These are phyloP conservation scores for Microascus cirrosus DNA, from an alignment of 2,329 filamentous ascomycete species.

Conservation along the genomic window DNA sequence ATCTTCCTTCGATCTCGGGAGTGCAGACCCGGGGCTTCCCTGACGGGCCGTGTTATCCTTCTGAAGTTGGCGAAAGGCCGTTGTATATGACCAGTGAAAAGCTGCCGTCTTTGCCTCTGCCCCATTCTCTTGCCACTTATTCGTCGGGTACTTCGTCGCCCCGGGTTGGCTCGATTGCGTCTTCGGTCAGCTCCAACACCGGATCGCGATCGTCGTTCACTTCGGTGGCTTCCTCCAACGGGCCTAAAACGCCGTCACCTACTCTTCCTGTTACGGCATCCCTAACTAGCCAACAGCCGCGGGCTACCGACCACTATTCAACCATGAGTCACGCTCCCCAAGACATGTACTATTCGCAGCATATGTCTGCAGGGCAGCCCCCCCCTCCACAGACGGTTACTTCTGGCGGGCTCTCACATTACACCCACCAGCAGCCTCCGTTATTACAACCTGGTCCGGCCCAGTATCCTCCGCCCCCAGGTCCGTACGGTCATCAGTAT, in stretches of 20 bases:
- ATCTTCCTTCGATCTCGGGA: constrained; percentile 79
- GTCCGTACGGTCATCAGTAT: constrained; percentile 53
- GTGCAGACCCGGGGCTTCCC: constrained; percentile 68
- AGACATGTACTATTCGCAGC: constrained; percentile 78
- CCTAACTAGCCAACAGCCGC: constrained; percentile 24
- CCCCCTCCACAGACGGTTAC: constrained; percentile 68
- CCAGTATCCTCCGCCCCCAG: constrained; percentile 52
- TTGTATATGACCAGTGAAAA: constrained; percentile 59
- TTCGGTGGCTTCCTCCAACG: constrained; percentile 45
- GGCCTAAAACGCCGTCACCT: constrained; percentile 69
- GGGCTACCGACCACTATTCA: constrained; percentile 31
- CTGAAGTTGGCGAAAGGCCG: constrained; percentile 17
- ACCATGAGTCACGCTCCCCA: constrained; percentile 71
- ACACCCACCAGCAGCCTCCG: constrained; percentile 67
- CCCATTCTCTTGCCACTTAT: constrained; percentile 57
- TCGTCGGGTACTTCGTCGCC: constrained; percentile 65
- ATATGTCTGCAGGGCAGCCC: constrained; percentile 68
- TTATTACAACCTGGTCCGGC: constrained; percentile 61
- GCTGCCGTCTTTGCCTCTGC: constrained; percentile 59
- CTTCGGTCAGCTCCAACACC: constrained; percentile 36
- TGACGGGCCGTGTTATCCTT: constrained; percentile 50
- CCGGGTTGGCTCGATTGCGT: constrained; percentile 58
- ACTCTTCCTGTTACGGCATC: constrained; percentile 42
- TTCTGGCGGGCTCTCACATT: constrained; percentile 62
- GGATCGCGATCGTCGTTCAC: constrained; percentile 45